Conservation (phyloP, 495 filamentous ascomycete genomes). For the Aspergillus egyptiacus region DNA sequence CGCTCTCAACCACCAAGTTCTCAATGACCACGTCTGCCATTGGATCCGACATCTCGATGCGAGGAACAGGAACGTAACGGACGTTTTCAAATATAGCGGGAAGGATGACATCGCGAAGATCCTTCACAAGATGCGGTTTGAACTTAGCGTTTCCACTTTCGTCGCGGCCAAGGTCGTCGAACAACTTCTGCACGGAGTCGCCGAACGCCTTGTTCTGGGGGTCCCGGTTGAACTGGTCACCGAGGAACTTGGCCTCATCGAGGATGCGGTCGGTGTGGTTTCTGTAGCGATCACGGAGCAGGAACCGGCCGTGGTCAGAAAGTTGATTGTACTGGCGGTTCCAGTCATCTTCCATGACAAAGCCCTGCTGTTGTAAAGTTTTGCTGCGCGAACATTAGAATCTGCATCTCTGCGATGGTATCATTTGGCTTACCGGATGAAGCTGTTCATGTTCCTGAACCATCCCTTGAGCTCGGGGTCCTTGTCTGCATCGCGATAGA, state of each 20-base stretch:
- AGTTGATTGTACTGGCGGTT: slow-evolving; percentile 77
- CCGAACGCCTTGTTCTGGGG: slow-evolving; percentile 77
- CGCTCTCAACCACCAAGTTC: slow-evolving; percentile 90
- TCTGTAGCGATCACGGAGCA: slow-evolving; percentile 84
- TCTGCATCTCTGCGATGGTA: neutral
- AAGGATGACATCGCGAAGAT: slow-evolving; percentile 79
- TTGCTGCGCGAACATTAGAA: slow-evolving; percentile 34
- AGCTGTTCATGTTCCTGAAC: slow-evolving; percentile 75
- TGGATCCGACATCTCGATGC: slow-evolving; percentile 86
- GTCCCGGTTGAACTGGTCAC: slow-evolving; percentile 82
- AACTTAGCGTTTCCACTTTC: slow-evolving; percentile 78
- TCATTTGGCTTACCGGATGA: slow-evolving; percentile 51
- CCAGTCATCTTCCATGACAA: slow-evolving; percentile 78
- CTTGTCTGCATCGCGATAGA: slow-evolving; percentile 86
- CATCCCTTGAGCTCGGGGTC: slow-evolving; percentile 84
- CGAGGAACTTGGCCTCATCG: slow-evolving; percentile 86
- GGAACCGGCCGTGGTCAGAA: slow-evolving; percentile 80
- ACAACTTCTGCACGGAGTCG: slow-evolving; percentile 71
- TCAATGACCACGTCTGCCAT: slow-evolving; percentile 84
- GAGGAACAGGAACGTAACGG: slow-evolving; percentile 87
- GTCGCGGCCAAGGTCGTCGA: slow-evolving; percentile 79
- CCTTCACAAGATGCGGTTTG: slow-evolving; percentile 87
- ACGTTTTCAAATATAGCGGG: slow-evolving; percentile 80
- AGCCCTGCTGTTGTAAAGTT: slow-evolving; percentile 83
- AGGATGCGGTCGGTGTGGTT: slow-evolving; percentile 80